Conservation (phyloP, 1,284 basidiomycete genomes). For the Tranzscheliella williamsii region DNA sequence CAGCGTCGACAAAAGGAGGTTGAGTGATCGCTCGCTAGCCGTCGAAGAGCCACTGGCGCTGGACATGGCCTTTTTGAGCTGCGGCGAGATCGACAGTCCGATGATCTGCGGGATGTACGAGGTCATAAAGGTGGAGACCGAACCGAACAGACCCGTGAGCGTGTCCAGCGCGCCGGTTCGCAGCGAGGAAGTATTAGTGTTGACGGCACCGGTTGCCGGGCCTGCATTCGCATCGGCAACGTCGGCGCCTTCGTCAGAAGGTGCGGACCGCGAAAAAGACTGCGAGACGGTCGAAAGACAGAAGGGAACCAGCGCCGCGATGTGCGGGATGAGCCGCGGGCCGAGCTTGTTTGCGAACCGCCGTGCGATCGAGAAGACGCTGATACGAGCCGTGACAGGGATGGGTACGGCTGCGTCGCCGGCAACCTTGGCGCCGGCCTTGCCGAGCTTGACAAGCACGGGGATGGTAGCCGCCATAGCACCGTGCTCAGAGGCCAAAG, state of each 20-base stretch:
- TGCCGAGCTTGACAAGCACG: slow-evolving; percentile 31
- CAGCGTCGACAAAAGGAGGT: slow-evolving; percentile 18
- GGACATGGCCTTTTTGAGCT: slow-evolving; percentile 27
- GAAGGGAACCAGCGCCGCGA: slow-evolving; percentile 41
- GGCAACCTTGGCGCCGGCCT: slow-evolving; percentile 4
- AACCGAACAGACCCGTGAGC: slow-evolving; percentile 43
- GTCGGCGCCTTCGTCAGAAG: neutral
- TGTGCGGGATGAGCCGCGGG: slow-evolving; percentile 55
- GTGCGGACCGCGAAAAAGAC: slow-evolving; percentile 1
- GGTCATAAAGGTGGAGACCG: slow-evolving; percentile 56
- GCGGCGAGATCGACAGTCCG: slow-evolving; percentile 27
- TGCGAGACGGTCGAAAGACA: slow-evolving; percentile 15
- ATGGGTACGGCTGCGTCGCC: slow-evolving; percentile 5
- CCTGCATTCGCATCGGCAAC: slow-evolving; percentile 6
- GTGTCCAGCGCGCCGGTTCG: slow-evolving; percentile 43
- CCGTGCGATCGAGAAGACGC: slow-evolving; percentile 37
- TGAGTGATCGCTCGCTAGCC: slow-evolving; percentile 31
- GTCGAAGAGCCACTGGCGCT: slow-evolving; percentile 28
- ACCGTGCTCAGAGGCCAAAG: slow-evolving; percentile 20
- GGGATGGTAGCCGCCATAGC: slow-evolving; percentile 36
- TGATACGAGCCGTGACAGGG: slow-evolving; percentile 22
- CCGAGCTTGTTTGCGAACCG: slow-evolving; percentile 46
- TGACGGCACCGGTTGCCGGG: slow-evolving; percentile 3
- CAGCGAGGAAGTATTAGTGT: slow-evolving; percentile 23
- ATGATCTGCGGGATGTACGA: slow-evolving; percentile 32